phyloP scores from a whole-genome alignment of 352 stramenopile genomes.

The Globisporangium splendens region DNA sequence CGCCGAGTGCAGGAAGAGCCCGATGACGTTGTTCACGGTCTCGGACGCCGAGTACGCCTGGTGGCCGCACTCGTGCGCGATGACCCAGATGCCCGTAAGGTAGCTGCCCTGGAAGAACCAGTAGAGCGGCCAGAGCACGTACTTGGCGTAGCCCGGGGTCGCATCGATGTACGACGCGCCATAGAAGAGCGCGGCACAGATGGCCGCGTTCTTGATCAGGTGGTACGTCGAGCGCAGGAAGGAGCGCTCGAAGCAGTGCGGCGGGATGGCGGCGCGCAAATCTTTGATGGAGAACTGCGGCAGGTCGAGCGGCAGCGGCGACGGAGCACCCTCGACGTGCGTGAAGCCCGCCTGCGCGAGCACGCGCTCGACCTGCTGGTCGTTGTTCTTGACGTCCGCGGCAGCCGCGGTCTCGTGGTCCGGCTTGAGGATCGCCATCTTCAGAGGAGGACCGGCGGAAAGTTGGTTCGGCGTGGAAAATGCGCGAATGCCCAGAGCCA shows the following conservation, averaged over 20 bases:
- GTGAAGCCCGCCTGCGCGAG: slow-evolving; percentile 65
- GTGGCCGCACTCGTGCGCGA: slow-evolving; percentile 98
- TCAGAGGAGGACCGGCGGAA: slow-evolving; percentile 1
- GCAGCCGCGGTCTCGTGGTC: slow-evolving; percentile 37
- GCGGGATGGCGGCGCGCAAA: slow-evolving; percentile 88
- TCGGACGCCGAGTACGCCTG: slow-evolving; percentile 94
- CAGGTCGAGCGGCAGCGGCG: slow-evolving; percentile 74
- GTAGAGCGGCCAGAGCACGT: slow-evolving; percentile 92
- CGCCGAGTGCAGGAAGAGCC: slow-evolving; percentile 95
- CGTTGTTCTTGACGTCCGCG: slow-evolving; percentile 22
- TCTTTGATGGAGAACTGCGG: slow-evolving; percentile 88
- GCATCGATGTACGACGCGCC: slow-evolving; percentile 73
- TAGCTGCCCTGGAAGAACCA: slow-evolving; percentile 97
- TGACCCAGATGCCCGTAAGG: slow-evolving; percentile 96
- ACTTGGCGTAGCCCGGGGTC: slow-evolving; percentile 4
- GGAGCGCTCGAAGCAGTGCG: slow-evolving; percentile 96
- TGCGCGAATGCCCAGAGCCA: slow-evolving; percentile 23
- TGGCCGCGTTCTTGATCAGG: slow-evolving; percentile 88
- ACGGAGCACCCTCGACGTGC: slow-evolving; percentile 68
- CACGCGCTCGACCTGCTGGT: slow-evolving; percentile 25
- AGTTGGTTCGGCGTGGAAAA: slow-evolving; percentile 12
- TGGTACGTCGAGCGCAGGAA: slow-evolving; percentile 90
- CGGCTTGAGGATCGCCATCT: slow-evolving; percentile 70
- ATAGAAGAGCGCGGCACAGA: slow-evolving; percentile 89
- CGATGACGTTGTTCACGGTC: slow-evolving; percentile 94